phyloP scores from a whole-genome alignment of 805 yeast genomes.

The Starmerella sirachaensis region DNA sequence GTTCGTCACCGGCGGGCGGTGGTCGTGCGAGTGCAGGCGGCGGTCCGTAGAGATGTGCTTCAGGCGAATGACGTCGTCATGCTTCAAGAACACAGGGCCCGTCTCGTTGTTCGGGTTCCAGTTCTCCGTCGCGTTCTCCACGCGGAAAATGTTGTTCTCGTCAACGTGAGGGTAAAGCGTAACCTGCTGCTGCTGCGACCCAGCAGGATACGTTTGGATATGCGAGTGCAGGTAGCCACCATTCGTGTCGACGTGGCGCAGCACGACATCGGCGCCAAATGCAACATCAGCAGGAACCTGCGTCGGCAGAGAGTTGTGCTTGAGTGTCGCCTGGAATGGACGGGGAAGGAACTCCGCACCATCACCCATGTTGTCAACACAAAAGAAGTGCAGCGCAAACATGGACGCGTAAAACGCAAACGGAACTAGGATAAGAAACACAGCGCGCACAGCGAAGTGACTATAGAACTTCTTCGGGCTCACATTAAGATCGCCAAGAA shows the following conservation, averaged over 20 bases:
- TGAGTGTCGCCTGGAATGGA: conserved; percentile 49
- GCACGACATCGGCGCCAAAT: conserved; percentile 57
- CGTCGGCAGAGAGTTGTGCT: conserved; percentile 32
- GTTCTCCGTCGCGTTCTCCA: conserved; percentile 37
- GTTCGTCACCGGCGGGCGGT: conserved; percentile 78
- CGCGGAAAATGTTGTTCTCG: conserved; percentile 64
- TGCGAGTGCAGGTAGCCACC: conserved; percentile 81
- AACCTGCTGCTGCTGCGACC: conserved; percentile 67
- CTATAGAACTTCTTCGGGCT: conserved; percentile 30
- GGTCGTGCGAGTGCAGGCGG: conserved; percentile 56
- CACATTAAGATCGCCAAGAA: conserved; percentile 55
- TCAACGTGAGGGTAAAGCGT: conserved; percentile 52
- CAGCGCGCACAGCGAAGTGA: conserved; percentile 33
- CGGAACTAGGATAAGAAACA: conserved; percentile 44
- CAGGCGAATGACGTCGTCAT: conserved; percentile 50
- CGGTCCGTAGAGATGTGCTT: conserved; percentile 59
- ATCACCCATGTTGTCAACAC: conserved; percentile 37
- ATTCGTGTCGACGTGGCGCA: conserved; percentile 56
- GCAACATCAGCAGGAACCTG: conserved; percentile 52
- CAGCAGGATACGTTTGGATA: conserved; percentile 46
- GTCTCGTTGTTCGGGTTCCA: conserved; percentile 21
- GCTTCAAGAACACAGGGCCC: conserved; percentile 38
- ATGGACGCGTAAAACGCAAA: conserved; percentile 42
- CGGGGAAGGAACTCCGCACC: conserved; percentile 57
- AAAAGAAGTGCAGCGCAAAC: conserved; percentile 46